These are phyloP conservation scores for Aspergillus sclerotioniger DNA, from an alignment of 495 filamentous ascomycete species.

Conservation along the genomic window DNA sequence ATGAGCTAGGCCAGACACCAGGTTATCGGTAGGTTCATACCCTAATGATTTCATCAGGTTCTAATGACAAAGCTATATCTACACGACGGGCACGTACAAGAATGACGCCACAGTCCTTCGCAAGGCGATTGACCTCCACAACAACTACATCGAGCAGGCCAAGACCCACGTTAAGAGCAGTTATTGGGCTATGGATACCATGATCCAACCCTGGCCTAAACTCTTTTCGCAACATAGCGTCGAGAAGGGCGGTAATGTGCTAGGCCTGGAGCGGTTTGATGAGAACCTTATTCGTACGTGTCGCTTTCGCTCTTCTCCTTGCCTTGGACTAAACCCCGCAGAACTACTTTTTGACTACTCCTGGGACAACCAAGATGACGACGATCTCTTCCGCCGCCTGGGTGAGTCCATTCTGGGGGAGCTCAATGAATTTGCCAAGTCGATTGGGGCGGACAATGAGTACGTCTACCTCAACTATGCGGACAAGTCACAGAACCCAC, in stretches of 20 bases:
- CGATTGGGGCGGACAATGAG: conserved; percentile 23
- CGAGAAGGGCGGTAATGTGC: conserved; percentile 23
- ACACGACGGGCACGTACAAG: conserved; percentile 19
- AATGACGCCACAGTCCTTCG: conserved; percentile 17
- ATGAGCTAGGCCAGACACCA: conserved; percentile 16
- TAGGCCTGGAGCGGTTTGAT: conserved; percentile 26
- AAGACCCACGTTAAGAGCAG: conserved; percentile 11
- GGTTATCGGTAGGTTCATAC: conserved; percentile 18
- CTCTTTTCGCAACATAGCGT: conserved; percentile 17
- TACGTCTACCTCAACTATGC: conserved; percentile 40
- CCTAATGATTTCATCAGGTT: too few species aligned
- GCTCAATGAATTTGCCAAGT: conserved; percentile 24
- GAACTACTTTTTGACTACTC: conserved; percentile 24
- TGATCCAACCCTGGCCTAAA: conserved; percentile 27
- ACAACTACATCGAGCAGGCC: conserved; percentile 17
- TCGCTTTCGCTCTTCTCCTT: not conserved
- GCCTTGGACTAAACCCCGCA: not conserved
- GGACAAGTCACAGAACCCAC: conserved; percentile 38
- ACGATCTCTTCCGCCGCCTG: conserved; percentile 19
- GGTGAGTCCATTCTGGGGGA: conserved; percentile 12
- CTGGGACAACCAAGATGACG: conserved; percentile 21
- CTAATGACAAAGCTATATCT: conserved; percentile 17
- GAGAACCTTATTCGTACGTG: conserved; percentile 23
- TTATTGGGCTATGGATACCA: conserved; percentile 16
- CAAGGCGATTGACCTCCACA: conserved; percentile 19